A percentile compares a stretch with the other conserved stretches of the same genome.
Evolutionary conservation across 2,329 filamentous ascomycete genomes (phyloP).

Genomic region (Fusarium compactum): DNA sequence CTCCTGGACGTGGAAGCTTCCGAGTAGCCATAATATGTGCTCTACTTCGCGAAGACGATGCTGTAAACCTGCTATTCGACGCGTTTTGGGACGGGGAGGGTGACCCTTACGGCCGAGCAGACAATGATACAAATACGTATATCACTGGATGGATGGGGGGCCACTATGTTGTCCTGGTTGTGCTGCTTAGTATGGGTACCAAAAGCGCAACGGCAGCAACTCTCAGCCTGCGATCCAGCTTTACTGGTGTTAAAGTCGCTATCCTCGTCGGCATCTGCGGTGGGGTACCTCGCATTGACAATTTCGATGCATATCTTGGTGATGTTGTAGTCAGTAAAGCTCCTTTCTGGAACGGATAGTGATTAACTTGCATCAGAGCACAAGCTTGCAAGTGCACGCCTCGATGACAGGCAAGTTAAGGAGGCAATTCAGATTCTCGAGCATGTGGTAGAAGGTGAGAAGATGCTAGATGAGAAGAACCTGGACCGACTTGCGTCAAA

Average conservation of each 20-base stretch:
- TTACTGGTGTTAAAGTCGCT: neutral
- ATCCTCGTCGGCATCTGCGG: neutral
- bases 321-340: constrained; percentile 5
- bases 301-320: neutral
- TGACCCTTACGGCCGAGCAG: neutral
- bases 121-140: neutral
- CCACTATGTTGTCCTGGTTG: neutral
- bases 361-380: too few species aligned
- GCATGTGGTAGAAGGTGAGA: neutral
- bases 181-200: neutral
- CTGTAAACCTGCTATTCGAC: neutral
- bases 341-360: too few species aligned
- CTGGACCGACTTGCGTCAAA: too few species aligned
- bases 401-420: too few species aligned
- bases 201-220: neutral
- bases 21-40: neutral
- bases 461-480: too few species aligned
- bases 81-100: neutral
- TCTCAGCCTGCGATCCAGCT: neutral
- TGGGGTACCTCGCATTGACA: neutral
- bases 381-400: too few species aligned
- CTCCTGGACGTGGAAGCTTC: too few species aligned
- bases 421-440: too few species aligned
- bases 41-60: neutral
- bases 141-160: neutral